Base-by-base conservation (phyloP, 495 filamentous ascomycete genomes). In the Trichocladium antarcticum region DNA sequence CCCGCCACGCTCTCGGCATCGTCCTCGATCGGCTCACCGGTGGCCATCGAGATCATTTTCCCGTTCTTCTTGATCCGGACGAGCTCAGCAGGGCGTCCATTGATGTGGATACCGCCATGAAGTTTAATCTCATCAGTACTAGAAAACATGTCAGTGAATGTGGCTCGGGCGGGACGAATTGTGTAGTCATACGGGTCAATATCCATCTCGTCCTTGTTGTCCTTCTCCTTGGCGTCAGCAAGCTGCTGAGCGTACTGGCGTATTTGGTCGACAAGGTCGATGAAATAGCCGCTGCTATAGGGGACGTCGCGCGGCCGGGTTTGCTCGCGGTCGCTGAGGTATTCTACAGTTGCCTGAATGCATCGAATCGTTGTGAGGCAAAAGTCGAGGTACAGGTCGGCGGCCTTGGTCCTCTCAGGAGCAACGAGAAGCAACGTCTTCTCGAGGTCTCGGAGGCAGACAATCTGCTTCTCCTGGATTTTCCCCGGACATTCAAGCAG, bases 221-320 rank as follows among this genome's bases (percentile, higher is more conserved):
- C 71, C 48, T 69, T 74, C 44, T 73, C 69, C 56, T 75, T 72
- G 45, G 68, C 63, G 51, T 71, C 74, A 46, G 70, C 67, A 45
- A 79, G 67, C 45, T 75, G 71, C 49, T 70, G 65, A 31, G 83
- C 83, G 74, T 86, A 85, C 47, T 80, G 77, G 58, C 78, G 77
- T 46, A 86, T 83, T 78, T 95, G 87, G 56, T 86, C 84, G 59
- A 89, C 76, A 46, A 95, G 82, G 71, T 97, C 90, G 61, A 95
- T 79, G 58, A 95, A 95, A 71, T 97, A 97, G 52, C 81, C 81
- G 74, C 81, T 84, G 76, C 78, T 87, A 71, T 95, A 97, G 29
- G 86, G 87, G 48, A 81, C 79, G 63, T 97, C 90, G 62, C 78
- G 68, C 36, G 85, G 83, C 53, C 84, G 77, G 37, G 81, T 83